A percentile compares a stretch with the other conserved stretches of the same genome.
Conservation (phyloP, 2,329 filamentous ascomycete genomes). For the Neurospora crassa region DNA sequence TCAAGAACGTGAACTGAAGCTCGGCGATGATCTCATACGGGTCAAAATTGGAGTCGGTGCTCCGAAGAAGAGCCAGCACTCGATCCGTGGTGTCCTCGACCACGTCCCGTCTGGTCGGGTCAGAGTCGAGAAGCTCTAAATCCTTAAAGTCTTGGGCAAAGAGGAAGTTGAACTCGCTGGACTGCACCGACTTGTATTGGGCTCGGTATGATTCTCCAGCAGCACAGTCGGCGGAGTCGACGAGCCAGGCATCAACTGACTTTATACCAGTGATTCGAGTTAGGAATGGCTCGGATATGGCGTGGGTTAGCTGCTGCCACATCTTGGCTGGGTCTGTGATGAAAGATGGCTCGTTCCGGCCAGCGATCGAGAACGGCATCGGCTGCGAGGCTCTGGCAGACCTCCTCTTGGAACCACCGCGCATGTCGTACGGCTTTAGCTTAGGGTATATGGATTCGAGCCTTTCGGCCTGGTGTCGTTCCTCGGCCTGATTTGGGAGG, state of each 20-base stretch:
- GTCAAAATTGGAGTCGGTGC: neutral
- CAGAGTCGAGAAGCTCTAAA: constrained; percentile 22
- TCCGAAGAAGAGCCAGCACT: constrained; percentile 31
- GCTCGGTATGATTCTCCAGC: constrained; percentile 35
- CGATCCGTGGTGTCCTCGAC: constrained; percentile 39
- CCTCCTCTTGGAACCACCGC: neutral
- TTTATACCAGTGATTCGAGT: constrained; percentile 35
- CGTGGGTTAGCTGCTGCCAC: constrained; percentile 43
- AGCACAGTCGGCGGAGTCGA: constrained; percentile 45
- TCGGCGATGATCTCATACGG: constrained; percentile 45
- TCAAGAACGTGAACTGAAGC: constrained; percentile 50
- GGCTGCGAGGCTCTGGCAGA: neutral
- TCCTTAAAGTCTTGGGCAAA: constrained; percentile 37
- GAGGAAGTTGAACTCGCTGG: constrained; percentile 37
- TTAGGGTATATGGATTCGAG: constrained; percentile 29
- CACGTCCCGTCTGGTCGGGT: constrained; percentile 17
- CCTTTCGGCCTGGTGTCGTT: constrained; percentile 32
- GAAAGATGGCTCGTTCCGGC: constrained; percentile 16
- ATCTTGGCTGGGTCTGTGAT: constrained; percentile 25
- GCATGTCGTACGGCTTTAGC: constrained; percentile 36
- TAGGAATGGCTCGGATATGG: constrained; percentile 36
- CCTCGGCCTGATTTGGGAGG: constrained; percentile 34
- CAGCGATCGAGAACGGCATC: neutral
- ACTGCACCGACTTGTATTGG: constrained; percentile 20
- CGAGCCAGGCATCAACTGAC: constrained; percentile 34